Base-by-base conservation (phyloP, 2,329 filamentous ascomycete species). In the Phialophora verrucosa region DNA sequence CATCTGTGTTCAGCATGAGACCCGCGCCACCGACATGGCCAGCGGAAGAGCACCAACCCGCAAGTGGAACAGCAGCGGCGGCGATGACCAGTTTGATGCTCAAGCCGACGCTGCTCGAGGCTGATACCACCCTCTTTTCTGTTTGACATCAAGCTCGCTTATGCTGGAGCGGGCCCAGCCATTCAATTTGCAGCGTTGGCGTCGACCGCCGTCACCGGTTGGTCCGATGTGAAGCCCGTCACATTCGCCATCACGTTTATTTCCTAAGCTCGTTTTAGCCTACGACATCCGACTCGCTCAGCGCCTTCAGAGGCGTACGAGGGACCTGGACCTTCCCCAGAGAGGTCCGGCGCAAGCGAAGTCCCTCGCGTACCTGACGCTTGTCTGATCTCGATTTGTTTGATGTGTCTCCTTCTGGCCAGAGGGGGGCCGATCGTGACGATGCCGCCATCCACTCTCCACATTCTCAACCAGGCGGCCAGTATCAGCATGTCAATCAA, bases 371-470 rank as follows among this genome's bases (percentile, higher is more conserved):
- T 58, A 44, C 55, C 55, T 58, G 55, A 44, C 31, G 53, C 51
- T 55, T 44, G 50, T 20, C 20, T 50, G 35, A 56, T 62, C 38
- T 55, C 38, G 53, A 50, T 54, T 54, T 10, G 59, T 62, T 62
- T 35, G 17, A 20, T 61, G 27, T 49, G 54, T 49, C 38, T 44
- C 38, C 38, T 44, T 11, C 17, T 7, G 38, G 38, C 38, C 17
- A 44, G 38, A 7, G 17, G 38, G 38, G 59, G 49, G n/a, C 32
- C 14, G 59, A 62, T 38, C 29, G 29, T 29, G n/a, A 23, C 64
- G 56, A 23, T 55, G 61, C 50, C 50, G 42, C 56, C 56, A 58
- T 60, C 61, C 61, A 67, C 64, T 67, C 64, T 67, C 65, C 61
- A 64, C 65, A 58, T 64, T 67, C 58, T 35, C 57, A 38, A 64